Base-by-base conservation (phyloP, 2,329 filamentous ascomycete species). In the Trichophaea hybrida region DNA sequence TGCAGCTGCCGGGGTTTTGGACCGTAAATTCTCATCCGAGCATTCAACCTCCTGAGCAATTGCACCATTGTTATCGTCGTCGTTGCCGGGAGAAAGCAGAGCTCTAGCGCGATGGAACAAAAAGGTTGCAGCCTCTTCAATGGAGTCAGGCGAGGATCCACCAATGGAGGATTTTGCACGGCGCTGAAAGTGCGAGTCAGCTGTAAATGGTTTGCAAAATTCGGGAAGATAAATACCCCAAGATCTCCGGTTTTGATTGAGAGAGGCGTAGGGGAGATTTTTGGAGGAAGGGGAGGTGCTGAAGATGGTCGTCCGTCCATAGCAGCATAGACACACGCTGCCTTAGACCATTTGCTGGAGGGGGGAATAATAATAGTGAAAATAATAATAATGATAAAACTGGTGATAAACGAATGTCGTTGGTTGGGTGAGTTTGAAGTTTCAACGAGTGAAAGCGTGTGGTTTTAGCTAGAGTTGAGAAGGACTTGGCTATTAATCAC, bases 91-190 rank as follows among this genome's bases (percentile, higher is more conserved):
- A 24, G 40, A 24, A 13, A 60, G 49, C 8, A 60, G 43, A 38
- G 57, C 61, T 31, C 55, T 48, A n/a, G 60, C 48, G 7, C 55
- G 48, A 2, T 51, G 54, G 55, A 61, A 57, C 24, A 62, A 37
- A 6, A 49, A 40, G 8, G 50, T 5, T 34, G 46, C 50, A 17
- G 57, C 35, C 50, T 46, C 35, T 46, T 62, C 59, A 12, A 59
- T 61, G 6, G 40, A 52, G 17, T 56, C 46, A 38, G 55, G 59
- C 6, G 38, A 52, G 34, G 53, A 31, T 35, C 37, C 17, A 7
- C 17, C 35, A 24, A 32, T n/a, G 10, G 53, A 55, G 13, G 53
- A 43, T 44, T 44, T 55, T 6, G 38, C 5, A 31, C 53, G 53
- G 37, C 35, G 53, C 53, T 55, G n/a, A 43, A 33, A 17, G 10